phyloP scores from a whole-genome alignment of 2,329 filamentous ascomycete genomes.

The Ophiostoma ulmi region DNA sequence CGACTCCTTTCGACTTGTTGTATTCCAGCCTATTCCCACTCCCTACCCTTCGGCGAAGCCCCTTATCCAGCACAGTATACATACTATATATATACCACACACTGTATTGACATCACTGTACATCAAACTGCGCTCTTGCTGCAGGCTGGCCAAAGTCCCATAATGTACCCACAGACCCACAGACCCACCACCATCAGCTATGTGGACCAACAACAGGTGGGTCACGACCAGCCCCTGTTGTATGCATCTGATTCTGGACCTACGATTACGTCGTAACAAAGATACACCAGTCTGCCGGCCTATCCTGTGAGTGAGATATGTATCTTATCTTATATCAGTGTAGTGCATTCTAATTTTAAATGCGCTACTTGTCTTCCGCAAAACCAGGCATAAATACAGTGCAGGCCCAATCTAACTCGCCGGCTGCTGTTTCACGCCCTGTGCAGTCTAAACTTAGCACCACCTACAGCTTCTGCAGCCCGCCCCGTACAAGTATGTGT shows the following conservation, averaged over 20 bases:
- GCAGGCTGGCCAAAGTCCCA: background rate
- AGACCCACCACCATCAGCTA: conserved; percentile 17
- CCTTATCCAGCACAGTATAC: background rate
- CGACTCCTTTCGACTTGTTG: background rate
- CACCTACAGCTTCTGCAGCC: conserved; percentile 13
- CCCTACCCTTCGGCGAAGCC: background rate
- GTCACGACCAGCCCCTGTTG: conserved; percentile 22
- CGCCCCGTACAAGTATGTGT: conserved; percentile 11
- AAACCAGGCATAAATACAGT: conserved; percentile 3
- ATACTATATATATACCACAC: background rate
- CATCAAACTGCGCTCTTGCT: background rate
- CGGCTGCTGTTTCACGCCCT: conserved; percentile 24
- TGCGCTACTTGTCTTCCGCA: background rate
- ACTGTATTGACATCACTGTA: conserved; percentile 2
- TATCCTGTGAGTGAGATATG: too few relatives aligned
- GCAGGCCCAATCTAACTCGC: background rate
- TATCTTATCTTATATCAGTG: too few relatives aligned
- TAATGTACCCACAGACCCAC: conserved; percentile 6
- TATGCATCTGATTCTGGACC: conserved; percentile 19
- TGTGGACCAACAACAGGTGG: conserved; percentile 19
- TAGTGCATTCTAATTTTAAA: too few relatives aligned
- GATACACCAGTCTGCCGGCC: background rate
- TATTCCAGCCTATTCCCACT: background rate
- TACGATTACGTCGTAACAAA: background rate
- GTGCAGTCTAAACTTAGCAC: conserved; percentile 19